Conservation (phyloP, 176 grass and related monocot species). For the Triticum urartu region DNA sequence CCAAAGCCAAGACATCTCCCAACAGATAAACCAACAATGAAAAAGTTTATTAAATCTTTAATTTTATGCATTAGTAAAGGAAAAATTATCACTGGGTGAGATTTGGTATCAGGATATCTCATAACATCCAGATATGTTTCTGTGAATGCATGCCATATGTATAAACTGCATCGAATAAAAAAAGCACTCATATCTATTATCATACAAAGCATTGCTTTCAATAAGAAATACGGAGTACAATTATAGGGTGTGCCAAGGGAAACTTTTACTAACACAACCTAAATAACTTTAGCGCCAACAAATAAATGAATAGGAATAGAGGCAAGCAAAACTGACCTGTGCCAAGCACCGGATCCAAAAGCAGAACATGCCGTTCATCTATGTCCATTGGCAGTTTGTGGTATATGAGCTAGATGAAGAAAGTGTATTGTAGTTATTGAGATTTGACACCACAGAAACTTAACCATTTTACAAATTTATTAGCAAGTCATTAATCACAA, state of each 20-base stretch:
- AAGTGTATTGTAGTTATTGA: slow-evolving; percentile 14
- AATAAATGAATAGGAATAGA: neutral
- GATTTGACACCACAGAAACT: neutral
- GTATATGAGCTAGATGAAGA: slow-evolving; percentile 70
- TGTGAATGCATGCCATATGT: neutral
- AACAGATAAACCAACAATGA: neutral
- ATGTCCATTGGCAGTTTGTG: slow-evolving; percentile 97
- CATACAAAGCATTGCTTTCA: neutral
- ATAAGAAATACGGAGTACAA: neutral
- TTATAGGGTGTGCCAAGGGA: neutral
- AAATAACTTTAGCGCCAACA: slow-evolving; percentile 22
- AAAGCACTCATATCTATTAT: neutral
- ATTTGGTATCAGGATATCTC: neutral
- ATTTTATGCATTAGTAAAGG: neutral
- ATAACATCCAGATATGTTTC: neutral
- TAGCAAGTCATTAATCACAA: slow-evolving; percentile 14
- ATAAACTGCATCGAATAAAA: neutral
- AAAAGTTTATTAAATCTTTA: neutral
- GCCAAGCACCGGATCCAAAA: slow-evolving; percentile 96
- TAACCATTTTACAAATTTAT: neutral
- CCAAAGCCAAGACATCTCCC: slow-evolving; percentile 17
- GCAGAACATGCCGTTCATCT: slow-evolving; percentile 92
- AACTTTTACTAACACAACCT: neutral
- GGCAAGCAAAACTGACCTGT: slow-evolving; percentile 62
- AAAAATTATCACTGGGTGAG: neutral